Percentiles rank a stretch among this genome's conserved stretches.
phyloP scores from a whole-genome alignment of 1,139 yeast genomes.

The Saccharomyces hybrid region DNA sequence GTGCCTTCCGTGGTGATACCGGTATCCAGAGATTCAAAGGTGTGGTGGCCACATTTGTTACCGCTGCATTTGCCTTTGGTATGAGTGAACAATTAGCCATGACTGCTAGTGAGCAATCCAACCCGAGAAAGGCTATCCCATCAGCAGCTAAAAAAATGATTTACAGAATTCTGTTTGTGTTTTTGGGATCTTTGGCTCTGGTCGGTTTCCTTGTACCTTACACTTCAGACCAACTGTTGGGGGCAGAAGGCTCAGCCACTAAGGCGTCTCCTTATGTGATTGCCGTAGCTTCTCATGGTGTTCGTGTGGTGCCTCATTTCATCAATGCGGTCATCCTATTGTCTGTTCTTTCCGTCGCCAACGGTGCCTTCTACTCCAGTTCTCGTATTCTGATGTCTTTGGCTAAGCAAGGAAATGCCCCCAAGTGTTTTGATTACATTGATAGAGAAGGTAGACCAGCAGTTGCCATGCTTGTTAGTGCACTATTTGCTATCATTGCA shows the following conservation, averaged over 20 bases:
- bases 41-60: slow-evolving; percentile 70
- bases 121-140: slow-evolving; percentile 69
- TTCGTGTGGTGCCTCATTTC: slow-evolving; percentile 43
- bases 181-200: slow-evolving; percentile 51
- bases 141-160: slow-evolving; percentile 68
- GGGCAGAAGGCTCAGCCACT: slow-evolving; percentile 38
- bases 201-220: slow-evolving; percentile 66
- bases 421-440: slow-evolving; percentile 46
- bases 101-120: slow-evolving; percentile 82
- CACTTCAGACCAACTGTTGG: slow-evolving; percentile 41
- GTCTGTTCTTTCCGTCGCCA: slow-evolving; percentile 44
- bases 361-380: slow-evolving; percentile 48
- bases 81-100: slow-evolving; percentile 79
- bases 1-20: slow-evolving; percentile 39
- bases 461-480: slow-evolving; percentile 41
- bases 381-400: slow-evolving; percentile 52
- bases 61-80: slow-evolving; percentile 82
- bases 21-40: slow-evolving; percentile 52
- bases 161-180: slow-evolving; percentile 62
- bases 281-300: slow-evolving; percentile 61
- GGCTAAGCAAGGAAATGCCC: slow-evolving; percentile 52
- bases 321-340: slow-evolving; percentile 44
- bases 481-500: slow-evolving; percentile 44
- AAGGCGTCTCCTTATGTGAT: slow-evolving; percentile 69
- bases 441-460: slow-evolving; percentile 56